These are phyloP conservation scores for Thielaviopsis euricoi DNA, from an alignment of 2,329 filamentous ascomycete species.

Conservation along the genomic window DNA sequence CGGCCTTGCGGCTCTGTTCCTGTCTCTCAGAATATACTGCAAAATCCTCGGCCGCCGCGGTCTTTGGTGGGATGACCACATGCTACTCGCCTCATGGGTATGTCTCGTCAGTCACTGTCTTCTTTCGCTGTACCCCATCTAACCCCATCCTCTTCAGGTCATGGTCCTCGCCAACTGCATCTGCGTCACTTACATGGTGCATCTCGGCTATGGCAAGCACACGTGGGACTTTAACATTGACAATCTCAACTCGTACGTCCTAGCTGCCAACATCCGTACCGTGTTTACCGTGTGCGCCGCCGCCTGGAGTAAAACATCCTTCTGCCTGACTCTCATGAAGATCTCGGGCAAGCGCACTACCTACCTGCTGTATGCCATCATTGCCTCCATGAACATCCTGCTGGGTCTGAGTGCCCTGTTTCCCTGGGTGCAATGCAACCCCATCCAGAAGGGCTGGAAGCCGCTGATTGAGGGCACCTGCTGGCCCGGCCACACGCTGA, in stretches of 20 bases:
- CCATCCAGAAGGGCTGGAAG: constrained; percentile 16
- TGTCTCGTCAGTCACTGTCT: neutral
- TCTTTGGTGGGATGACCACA: too few relatives aligned
- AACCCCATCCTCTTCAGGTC: neutral
- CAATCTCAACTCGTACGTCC: neutral
- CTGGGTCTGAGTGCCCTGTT: constrained; percentile 14
- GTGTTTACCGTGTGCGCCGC: neutral
- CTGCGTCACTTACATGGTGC: neutral
- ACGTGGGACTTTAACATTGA: neutral
- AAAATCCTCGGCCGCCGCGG: too few relatives aligned
- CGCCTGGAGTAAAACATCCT: neutral
- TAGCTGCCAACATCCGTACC: neutral
- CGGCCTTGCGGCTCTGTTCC: too few relatives aligned
- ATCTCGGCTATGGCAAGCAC: neutral
- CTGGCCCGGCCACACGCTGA: constrained; percentile 12
- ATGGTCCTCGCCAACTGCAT: neutral
- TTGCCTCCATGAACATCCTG: constrained; percentile 15
- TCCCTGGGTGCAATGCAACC: constrained; percentile 17
- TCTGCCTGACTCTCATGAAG: neutral
- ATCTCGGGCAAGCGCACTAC: neutral
- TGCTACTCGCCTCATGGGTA: neutral
- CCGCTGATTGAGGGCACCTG: constrained; percentile 14
- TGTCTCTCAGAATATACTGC: too few relatives aligned
- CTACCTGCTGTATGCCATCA: constrained; percentile 11
- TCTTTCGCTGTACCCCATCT: neutral